Evolutionary conservation across 495 filamentous ascomycete genomes (phyloP).

Genomic region (Saxophila tyrrhenica): DNA sequence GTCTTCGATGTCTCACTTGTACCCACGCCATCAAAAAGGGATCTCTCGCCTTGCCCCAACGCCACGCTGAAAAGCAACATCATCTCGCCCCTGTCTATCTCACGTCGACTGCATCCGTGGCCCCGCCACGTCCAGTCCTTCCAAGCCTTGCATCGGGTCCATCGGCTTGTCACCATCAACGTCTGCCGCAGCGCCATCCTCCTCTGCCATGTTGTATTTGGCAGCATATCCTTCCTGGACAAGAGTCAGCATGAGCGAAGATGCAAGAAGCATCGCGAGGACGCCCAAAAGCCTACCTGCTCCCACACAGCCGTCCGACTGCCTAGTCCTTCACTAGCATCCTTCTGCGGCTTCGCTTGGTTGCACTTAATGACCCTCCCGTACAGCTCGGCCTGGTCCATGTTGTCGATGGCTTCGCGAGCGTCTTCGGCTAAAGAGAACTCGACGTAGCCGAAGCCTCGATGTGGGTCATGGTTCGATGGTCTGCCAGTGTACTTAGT

Average conservation of each 20-base stretch:
- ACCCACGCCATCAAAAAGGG: too few species aligned
- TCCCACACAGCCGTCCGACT: conserved; percentile 97
- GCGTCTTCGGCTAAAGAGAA: conserved; percentile 80
- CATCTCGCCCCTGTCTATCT: background rate
- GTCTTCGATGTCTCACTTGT: too few species aligned
- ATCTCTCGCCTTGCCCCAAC: too few species aligned
- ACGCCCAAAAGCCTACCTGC: too few species aligned
- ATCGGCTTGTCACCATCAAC: conserved; percentile 46
- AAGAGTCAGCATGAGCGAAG: conserved; percentile 10
- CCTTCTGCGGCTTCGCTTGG: conserved; percentile 84
- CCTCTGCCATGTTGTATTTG: conserved; percentile 79
- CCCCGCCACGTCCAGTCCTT: conserved; percentile 86
- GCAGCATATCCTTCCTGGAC: conserved; percentile 82
- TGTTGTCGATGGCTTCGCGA: conserved; percentile 94
- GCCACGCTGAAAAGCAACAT: background rate
- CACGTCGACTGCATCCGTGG: conserved; percentile 32
- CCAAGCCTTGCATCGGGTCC: conserved; percentile 92
- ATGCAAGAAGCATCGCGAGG: too few species aligned
- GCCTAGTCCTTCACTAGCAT: conserved; percentile 71
- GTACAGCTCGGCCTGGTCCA: conserved; percentile 95
- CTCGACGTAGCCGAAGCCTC: conserved; percentile 95
- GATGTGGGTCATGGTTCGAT: conserved; percentile 56
- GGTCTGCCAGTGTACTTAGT: conserved; percentile 26
- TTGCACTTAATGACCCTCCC: conserved; percentile 86
- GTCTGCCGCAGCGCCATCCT: conserved; percentile 60